phyloP scores from a whole-genome alignment of 1,284 basidiomycete species.

The Somion occarium region DNA sequence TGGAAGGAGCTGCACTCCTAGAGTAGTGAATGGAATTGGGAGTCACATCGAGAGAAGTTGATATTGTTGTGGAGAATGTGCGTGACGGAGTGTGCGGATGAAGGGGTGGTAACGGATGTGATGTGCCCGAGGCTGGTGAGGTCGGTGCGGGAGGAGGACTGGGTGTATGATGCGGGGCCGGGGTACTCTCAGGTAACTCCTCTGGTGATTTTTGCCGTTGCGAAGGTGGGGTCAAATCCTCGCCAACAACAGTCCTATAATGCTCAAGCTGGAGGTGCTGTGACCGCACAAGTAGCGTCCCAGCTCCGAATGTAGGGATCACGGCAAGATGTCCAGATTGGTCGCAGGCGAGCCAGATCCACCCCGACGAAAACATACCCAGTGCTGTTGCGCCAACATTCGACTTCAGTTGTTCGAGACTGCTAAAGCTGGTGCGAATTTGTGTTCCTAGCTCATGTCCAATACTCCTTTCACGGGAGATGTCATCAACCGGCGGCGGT shows the following conservation, averaged over 20 bases:
- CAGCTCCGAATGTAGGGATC: constrained; percentile 84
- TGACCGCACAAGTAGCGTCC: constrained; percentile 81
- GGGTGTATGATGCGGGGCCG: constrained; percentile 6
- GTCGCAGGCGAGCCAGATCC: constrained; percentile 85
- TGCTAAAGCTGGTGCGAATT: constrained; percentile 57
- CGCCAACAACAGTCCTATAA: not conserved
- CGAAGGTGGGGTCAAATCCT: not conserved
- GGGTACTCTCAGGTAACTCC: too few relatives aligned
- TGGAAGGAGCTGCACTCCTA: not conserved
- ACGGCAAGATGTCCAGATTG: constrained; percentile 59
- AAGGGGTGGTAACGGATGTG: constrained; percentile 18
- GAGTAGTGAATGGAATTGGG: not conserved
- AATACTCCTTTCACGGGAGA: constrained; percentile 42
- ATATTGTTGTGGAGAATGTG: constrained; percentile 17
- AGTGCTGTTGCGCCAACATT: constrained; percentile 72
- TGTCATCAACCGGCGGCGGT: constrained; percentile 38
- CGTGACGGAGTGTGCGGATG: constrained; percentile 25
- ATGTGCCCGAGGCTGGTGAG: constrained; percentile 30
- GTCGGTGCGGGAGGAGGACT: constrained; percentile 12
- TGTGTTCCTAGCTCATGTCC: constrained; percentile 30
- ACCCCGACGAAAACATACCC: constrained; percentile 82
- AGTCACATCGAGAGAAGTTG: not conserved
- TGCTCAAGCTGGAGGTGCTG: constrained; percentile 3
- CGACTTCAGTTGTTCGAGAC: constrained; percentile 68
- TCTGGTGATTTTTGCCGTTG: too few relatives aligned